Percentiles rank a stretch among this genome's conserved stretches.
These are phyloP conservation scores for Quercus suber DNA, from an alignment of 306 rosid species.

Conservation along the genomic window DNA sequence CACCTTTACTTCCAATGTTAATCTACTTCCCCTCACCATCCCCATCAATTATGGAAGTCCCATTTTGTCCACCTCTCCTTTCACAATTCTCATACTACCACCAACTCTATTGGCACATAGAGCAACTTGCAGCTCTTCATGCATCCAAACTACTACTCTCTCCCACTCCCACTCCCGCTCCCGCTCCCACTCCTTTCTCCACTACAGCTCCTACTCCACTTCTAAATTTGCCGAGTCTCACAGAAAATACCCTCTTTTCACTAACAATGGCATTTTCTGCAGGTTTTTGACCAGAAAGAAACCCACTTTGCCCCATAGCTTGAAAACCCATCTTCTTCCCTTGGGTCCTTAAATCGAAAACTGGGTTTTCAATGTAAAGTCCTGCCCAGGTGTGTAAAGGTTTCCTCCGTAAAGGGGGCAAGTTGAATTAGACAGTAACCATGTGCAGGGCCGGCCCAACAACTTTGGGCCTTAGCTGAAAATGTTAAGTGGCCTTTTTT, in stretches of 20 bases:
- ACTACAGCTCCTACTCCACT: slow-evolving; percentile 34
- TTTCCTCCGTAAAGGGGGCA: slow-evolving; percentile 91
- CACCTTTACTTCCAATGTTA: slow-evolving; percentile 68
- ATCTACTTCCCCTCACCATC: slow-evolving; percentile 65
- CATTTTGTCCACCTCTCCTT: slow-evolving; percentile 46
- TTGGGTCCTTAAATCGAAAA: slow-evolving; percentile 45
- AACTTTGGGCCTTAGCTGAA: too few species aligned
- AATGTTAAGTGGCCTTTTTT: too few species aligned
- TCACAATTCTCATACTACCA: slow-evolving; percentile 55
- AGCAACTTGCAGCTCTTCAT: slow-evolving; percentile 77
- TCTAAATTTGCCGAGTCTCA: slow-evolving; percentile 80
- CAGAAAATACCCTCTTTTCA: slow-evolving; percentile 72
- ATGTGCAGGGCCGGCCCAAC: slow-evolving; percentile 25
- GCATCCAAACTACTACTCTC: slow-evolving; percentile 62
- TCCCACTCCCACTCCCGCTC: background rate
- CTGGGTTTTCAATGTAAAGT: slow-evolving; percentile 58
- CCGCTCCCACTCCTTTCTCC: slow-evolving; percentile 36
- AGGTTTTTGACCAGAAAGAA: slow-evolving; percentile 37
- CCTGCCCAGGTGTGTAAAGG: slow-evolving; percentile 58
- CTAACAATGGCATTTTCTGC: slow-evolving; percentile 50
- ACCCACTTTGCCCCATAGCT: slow-evolving; percentile 39
- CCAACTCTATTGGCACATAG: slow-evolving; percentile 45
- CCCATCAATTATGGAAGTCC: slow-evolving; percentile 47
- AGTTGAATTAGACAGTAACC: slow-evolving; percentile 84
- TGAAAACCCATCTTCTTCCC: slow-evolving; percentile 51